Conservation (phyloP, 257 asterid species). For the Plantago ovata region DNA sequence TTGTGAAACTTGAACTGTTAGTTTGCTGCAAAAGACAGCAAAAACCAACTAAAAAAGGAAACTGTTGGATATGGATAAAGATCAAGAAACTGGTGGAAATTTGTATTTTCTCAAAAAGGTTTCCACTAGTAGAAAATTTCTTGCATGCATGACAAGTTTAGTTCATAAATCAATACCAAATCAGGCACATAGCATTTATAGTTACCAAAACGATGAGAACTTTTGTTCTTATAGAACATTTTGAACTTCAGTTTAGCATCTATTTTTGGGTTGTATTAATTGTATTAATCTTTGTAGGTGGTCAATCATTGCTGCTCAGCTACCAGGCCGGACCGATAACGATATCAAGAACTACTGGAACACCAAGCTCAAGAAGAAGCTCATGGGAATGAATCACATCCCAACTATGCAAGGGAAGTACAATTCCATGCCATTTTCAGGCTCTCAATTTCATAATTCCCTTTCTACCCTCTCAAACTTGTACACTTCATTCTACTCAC, state of each 20-base stretch:
- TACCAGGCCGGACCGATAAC: constrained; percentile 80
- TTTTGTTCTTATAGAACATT: constrained; percentile 6
- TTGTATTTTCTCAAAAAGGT: constrained; percentile 10
- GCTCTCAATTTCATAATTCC: constrained; percentile 23
- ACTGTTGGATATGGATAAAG: not conserved
- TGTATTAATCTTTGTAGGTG: constrained; percentile 44
- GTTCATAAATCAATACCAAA: constrained; percentile 11
- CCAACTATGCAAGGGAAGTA: constrained; percentile 24
- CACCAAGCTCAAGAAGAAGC: constrained; percentile 84
- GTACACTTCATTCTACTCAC: constrained; percentile 27
- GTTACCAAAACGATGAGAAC: constrained; percentile 10
- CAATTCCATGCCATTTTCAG: constrained; percentile 29
- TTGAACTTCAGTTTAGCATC: not conserved
- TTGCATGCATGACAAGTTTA: constrained; percentile 42
- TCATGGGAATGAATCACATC: constrained; percentile 36
- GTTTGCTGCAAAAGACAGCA: constrained; percentile 21
- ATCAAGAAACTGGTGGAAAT: constrained; percentile 10
- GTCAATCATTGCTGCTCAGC: constrained; percentile 76
- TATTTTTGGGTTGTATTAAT: not conserved
- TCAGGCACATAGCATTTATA: too few species aligned
- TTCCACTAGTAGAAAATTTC: constrained; percentile 29
- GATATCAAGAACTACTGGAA: constrained; percentile 91
- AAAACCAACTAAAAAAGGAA: constrained; percentile 23
- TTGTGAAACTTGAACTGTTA: constrained; percentile 1
- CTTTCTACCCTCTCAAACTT: constrained; percentile 26